These are phyloP conservation scores for Eleusine coracana DNA, from an alignment of 176 grass and related monocot species.

Conservation along the genomic window DNA sequence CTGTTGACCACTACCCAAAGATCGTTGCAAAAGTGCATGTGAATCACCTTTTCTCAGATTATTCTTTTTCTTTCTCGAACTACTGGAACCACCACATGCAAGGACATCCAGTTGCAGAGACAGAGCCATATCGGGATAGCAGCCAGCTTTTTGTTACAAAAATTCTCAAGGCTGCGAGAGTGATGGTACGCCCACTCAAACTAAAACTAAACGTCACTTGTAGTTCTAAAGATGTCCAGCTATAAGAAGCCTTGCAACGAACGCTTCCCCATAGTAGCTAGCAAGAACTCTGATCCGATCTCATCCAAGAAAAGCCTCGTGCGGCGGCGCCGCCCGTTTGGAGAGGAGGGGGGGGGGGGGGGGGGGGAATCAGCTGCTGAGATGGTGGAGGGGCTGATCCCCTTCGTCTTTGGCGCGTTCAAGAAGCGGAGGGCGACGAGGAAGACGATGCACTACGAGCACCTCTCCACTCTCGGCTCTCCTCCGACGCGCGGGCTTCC, in stretches of 20 bases:
- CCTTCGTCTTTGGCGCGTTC: conserved; percentile 41
- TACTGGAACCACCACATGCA: not conserved
- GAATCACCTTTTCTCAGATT: not conserved
- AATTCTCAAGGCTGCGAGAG: conserved; percentile 18
- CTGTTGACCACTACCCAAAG: not conserved
- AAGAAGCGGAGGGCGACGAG: conserved; percentile 40
- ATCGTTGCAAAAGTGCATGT: conserved; percentile 11
- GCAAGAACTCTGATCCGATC: not conserved
- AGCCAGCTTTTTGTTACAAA: not conserved
- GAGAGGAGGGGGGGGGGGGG: too few relatives aligned
- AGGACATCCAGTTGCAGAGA: not conserved
- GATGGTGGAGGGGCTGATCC: conserved; percentile 41
- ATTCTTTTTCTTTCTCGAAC: not conserved
- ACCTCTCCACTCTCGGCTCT: not conserved
- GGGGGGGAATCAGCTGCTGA: too few relatives aligned
- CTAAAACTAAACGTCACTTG: not conserved
- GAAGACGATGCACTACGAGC: conserved; percentile 15
- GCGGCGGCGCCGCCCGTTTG: too few relatives aligned
- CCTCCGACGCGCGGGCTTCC: not conserved
- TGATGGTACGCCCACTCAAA: not conserved
- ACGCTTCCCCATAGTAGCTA: not conserved
- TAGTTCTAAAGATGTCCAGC: not conserved
- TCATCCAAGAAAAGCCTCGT: not conserved
- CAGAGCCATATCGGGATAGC: not conserved
- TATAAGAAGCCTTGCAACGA: not conserved